These are phyloP conservation scores for Fusarium equiseti DNA, from an alignment of 2,329 filamentous ascomycete species.

Conservation along the genomic window DNA sequence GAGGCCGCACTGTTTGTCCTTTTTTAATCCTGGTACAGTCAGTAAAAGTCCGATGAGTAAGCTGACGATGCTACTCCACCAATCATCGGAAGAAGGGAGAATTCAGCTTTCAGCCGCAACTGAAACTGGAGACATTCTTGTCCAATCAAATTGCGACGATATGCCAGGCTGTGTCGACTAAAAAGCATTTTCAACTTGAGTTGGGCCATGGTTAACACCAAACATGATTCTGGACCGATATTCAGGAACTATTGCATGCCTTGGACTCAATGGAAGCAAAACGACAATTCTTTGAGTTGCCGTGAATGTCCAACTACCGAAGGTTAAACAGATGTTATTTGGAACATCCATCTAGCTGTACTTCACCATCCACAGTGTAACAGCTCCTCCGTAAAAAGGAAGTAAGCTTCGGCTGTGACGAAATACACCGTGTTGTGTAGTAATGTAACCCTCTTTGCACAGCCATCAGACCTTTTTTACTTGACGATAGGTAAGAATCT, in stretches of 20 bases:
- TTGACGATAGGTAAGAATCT: neutral
- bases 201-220: neutral
- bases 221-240: neutral
- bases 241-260: neutral
- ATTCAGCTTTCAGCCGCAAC: neutral
- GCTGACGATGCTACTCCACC: neutral
- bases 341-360: too few relatives aligned
- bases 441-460: neutral
- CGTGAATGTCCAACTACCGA: neutral
- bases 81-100: neutral
- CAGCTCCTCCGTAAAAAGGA: neutral
- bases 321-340: accelerated
- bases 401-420: neutral
- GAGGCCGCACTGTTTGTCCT: neutral
- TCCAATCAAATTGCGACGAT: neutral
- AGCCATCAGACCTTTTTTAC: neutral
- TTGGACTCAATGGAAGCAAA: too few relatives aligned
- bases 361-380: neutral
- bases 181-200: neutral
- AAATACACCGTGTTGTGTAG: neutral
- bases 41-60: neutral
- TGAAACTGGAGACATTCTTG: neutral
- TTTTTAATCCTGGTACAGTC: neutral
- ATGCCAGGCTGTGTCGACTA: neutral
- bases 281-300: neutral